These are phyloP conservation scores for Xylariales sp. DNA, from an alignment of 2,329 filamentous ascomycete species.

Conservation along the genomic window DNA sequence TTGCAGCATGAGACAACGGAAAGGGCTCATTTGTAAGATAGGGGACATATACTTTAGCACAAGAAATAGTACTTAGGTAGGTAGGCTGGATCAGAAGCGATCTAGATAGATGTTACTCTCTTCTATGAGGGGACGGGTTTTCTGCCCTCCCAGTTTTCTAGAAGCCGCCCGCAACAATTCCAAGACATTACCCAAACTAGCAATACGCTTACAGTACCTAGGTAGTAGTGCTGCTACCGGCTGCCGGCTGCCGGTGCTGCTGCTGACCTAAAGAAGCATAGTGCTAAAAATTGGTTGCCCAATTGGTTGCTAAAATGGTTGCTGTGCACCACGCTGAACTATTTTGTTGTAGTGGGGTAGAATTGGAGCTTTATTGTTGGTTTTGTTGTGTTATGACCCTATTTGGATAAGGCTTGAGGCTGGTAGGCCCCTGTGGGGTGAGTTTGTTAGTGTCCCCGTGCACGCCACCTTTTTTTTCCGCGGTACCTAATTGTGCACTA, in stretches of 20 bases:
- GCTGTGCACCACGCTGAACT: conserved; percentile 42
- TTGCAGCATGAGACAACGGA: conserved; percentile 19
- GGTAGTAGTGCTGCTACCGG: too few species aligned
- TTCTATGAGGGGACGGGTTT: conserved; percentile 12
- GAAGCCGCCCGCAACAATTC: conserved; percentile 10
- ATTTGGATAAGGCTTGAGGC: conserved; percentile 26
- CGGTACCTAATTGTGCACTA: not conserved
- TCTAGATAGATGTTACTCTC: conserved; percentile 8
- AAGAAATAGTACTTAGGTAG: too few species aligned
- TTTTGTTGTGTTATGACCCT: conserved; percentile 49
- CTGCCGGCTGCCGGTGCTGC: too few species aligned
- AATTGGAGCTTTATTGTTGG: conserved; percentile 44
- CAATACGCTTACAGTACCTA: conserved; percentile 6
- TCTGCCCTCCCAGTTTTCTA: conserved; percentile 14
- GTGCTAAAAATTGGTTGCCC: conserved; percentile 3
- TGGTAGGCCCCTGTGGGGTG: conserved; percentile 17
- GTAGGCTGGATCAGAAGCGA: too few species aligned
- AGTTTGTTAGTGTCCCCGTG: conserved; percentile 13
- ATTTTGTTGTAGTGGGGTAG: conserved; percentile 41
- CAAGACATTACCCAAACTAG: conserved; percentile 27
- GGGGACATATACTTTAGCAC: too few species aligned
- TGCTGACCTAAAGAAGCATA: conserved; percentile 18
- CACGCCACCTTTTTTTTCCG: conserved; percentile 19
- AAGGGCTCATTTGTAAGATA: not conserved
- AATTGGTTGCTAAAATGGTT: conserved; percentile 33